Conservation (phyloP, 495 filamentous ascomycete species). For the Trypethelium eluteriae region DNA sequence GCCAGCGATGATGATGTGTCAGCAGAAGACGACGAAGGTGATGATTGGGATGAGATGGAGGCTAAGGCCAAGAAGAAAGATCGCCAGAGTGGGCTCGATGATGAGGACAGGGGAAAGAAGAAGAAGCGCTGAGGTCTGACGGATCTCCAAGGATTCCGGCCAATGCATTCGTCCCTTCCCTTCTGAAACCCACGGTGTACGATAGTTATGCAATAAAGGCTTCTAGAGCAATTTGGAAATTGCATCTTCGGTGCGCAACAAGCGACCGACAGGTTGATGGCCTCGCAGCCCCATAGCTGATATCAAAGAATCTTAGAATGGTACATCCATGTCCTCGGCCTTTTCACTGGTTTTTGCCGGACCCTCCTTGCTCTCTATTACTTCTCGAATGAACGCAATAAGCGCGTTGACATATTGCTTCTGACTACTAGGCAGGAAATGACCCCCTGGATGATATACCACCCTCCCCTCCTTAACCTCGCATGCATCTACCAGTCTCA, state of each 20-base stretch:
- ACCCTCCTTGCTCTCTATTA: constrained; percentile 36
- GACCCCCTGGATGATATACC: constrained; percentile 83
- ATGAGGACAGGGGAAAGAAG: constrained; percentile 59
- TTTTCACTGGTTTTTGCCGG: constrained; percentile 36
- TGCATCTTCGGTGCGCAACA: not conserved
- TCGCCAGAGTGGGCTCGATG: constrained; percentile 61
- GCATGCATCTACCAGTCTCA: constrained; percentile 60
- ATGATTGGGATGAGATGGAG: constrained; percentile 90
- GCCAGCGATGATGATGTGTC: constrained; percentile 52
- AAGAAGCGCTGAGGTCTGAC: constrained; percentile 27
- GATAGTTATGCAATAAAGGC: constrained; percentile 1
- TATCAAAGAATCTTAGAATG: constrained; percentile 42
- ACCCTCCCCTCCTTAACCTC: constrained; percentile 49
- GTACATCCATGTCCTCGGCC: constrained; percentile 60
- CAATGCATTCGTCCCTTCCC: not conserved
- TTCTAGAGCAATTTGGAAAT: not conserved
- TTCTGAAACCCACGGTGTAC: not conserved
- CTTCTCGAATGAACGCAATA: constrained; percentile 64
- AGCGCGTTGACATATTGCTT: constrained; percentile 70
- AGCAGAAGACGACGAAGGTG: constrained; percentile 67
- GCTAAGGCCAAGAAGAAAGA: constrained; percentile 85
- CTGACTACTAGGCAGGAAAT: constrained; percentile 72
- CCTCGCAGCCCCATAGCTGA: too few relatives aligned
- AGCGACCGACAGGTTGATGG: not conserved
- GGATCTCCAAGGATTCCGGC: not conserved